Evolutionary conservation across 129 eudicot genomes (phyloP).

Genomic region (Helichrysum umbraculigerum): DNA sequence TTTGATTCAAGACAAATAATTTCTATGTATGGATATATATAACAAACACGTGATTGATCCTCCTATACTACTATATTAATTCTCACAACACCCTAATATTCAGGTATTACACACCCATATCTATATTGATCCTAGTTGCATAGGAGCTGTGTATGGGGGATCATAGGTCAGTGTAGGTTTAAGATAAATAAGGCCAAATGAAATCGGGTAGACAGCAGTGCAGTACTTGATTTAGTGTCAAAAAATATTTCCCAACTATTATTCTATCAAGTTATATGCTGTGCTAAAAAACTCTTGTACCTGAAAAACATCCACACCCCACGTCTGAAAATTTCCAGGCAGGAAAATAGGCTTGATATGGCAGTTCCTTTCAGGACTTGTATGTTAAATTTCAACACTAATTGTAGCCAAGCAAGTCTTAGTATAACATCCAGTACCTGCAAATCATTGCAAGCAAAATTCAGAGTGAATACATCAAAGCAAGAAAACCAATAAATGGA

Average conservation of each 20-base stretch:
- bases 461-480: background rate
- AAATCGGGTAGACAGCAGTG: background rate
- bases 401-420: constrained; percentile 78
- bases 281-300: constrained; percentile 31
- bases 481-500: background rate
- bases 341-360: constrained; percentile 51
- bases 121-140: background rate
- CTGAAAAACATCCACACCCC: constrained; percentile 95
- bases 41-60: no score
- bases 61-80: background rate
- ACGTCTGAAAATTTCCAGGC: constrained; percentile 77
- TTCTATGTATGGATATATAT: no score
- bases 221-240: background rate
- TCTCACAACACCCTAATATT: background rate
- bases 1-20: background rate
- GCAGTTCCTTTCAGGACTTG: constrained; percentile 47
- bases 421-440: constrained; percentile 62
- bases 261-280: background rate
- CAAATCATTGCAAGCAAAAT: constrained; percentile 21
- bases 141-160: background rate
- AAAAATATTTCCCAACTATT: background rate
- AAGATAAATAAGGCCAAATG: background rate
- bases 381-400: constrained; percentile 52
- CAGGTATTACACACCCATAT: background rate
- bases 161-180: background rate